Conservation (phyloP, 352 stramenopile species). For the Pythium volutum region DNA sequence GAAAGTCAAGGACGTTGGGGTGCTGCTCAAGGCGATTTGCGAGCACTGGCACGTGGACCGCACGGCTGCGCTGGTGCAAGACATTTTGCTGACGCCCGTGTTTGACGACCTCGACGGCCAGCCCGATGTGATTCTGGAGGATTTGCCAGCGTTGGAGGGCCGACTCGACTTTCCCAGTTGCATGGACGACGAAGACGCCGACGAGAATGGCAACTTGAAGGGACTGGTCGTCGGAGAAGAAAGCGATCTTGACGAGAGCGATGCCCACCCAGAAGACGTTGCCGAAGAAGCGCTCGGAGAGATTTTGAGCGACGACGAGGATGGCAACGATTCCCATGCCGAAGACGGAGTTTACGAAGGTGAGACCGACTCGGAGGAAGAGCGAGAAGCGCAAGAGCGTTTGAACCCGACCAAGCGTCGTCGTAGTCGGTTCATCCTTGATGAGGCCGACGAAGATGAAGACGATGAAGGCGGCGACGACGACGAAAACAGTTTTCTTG, state of each 20-base stretch:
- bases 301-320: conserved; percentile 28
- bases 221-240: conserved; percentile 66
- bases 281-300: conserved; percentile 33
- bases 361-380: conserved; percentile 70
- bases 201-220: conserved; percentile 80
- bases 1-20: conserved; percentile 63
- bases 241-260: conserved; percentile 59
- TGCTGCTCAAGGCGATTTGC: conserved; percentile 56
- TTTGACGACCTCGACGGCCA: conserved; percentile 86
- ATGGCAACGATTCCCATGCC: conserved; percentile 36
- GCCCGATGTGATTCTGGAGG: conserved; percentile 65
- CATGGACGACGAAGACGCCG: conserved; percentile 74
- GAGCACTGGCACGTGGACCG: conserved; percentile 64
- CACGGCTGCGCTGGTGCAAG: conserved; percentile 59
- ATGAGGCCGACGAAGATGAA: conserved; percentile 69
- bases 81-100: conserved; percentile 64
- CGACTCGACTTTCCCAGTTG: conserved; percentile 78
- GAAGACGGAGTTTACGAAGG: conserved; percentile 43
- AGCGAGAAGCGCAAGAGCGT: conserved; percentile 29
- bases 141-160: conserved; percentile 51
- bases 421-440: conserved; percentile 70
- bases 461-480: conserved; percentile 33
- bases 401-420: conserved; percentile 21
- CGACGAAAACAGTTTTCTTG: conserved; percentile 33
- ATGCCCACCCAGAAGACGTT: conserved; percentile 32